Evolutionary conservation across 73 alveolate species (phyloP).

Genomic region (Breviolum minutum): DNA sequence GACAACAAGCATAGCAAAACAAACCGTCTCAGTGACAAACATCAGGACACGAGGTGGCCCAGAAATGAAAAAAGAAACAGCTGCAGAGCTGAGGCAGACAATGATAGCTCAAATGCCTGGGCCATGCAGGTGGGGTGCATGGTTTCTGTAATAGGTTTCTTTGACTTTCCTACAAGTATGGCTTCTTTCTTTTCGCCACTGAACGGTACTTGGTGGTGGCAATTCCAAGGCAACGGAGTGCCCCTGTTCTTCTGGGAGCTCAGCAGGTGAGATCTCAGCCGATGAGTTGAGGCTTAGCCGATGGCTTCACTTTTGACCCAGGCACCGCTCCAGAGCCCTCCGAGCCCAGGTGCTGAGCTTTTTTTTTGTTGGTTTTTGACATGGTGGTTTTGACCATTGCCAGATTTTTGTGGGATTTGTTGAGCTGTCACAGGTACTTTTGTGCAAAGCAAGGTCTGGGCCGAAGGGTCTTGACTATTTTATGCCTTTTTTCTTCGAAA

Average conservation of each 20-base stretch:
- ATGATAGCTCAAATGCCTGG: slow-evolving; percentile 39
- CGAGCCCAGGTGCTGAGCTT: neutral
- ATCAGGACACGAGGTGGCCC: no score
- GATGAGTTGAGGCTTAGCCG: neutral
- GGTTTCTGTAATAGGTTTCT: neutral
- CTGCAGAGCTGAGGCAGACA: neutral
- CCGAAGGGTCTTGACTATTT: neutral
- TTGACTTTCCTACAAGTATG: neutral
- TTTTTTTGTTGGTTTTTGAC: no score
- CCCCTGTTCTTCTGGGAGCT: slow-evolving; percentile 51
- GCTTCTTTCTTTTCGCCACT: neutral
- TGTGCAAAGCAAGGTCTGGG: neutral
- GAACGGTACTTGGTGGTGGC: neutral
- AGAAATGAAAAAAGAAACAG: no score
- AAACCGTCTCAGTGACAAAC: neutral
- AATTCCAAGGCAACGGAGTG: slow-evolving; percentile 20
- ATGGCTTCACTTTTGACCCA: neutral
- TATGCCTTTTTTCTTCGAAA: neutral
- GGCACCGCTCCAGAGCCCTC: neutral
- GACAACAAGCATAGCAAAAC: neutral
- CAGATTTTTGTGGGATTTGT: neutral
- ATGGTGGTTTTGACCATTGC: neutral
- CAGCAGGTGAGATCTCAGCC: neutral
- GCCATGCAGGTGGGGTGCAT: slow-evolving; percentile 9
- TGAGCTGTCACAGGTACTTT: neutral